Conservation (phyloP, 441 rosid species). For the Arabidopsis hybrid region DNA sequence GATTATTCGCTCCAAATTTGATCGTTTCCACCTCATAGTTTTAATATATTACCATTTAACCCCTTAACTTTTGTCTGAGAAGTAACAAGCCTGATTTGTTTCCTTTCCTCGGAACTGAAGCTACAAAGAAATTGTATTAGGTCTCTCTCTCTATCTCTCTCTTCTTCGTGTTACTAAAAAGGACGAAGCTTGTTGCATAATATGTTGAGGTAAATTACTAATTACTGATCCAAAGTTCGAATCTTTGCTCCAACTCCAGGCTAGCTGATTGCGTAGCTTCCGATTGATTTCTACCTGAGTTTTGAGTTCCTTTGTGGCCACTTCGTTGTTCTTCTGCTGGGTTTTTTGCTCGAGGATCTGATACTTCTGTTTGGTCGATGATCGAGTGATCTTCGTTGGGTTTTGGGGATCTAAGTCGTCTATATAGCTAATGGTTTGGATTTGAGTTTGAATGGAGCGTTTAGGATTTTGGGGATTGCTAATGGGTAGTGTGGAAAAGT, state of each 20-base stretch:
- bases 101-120: slow-evolving; percentile 34
- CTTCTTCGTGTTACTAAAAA: background rate
- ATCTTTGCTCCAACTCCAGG: slow-evolving; percentile 45
- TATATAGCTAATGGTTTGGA: slow-evolving; percentile 16
- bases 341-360: slow-evolving; percentile 30
- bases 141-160: slow-evolving; percentile 29
- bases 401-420: slow-evolving; percentile 14
- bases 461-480: slow-evolving; percentile 47
- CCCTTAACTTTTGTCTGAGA: slow-evolving; percentile 3
- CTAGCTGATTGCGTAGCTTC: slow-evolving; percentile 39
- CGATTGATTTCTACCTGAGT: slow-evolving; percentile 26
- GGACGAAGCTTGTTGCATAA: slow-evolving; percentile 35
- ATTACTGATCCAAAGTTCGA: slow-evolving; percentile 26
- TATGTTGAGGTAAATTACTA: slow-evolving; percentile 31
- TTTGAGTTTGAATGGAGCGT: slow-evolving; percentile 42
- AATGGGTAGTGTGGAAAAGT: slow-evolving; percentile 45
- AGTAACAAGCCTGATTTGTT: slow-evolving; percentile 11
- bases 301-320: slow-evolving; percentile 39
- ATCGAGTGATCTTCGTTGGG: slow-evolving; percentile 6
- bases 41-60: slow-evolving; percentile 7
- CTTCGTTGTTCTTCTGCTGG: slow-evolving; percentile 23
- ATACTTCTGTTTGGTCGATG: slow-evolving; percentile 4
- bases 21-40: background rate
- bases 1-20: slow-evolving; percentile 20
- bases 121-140: slow-evolving; percentile 37